A percentile compares a stretch with the other conserved stretches of the same genome.
Conservation (phyloP, 1,139 yeast genomes). For the Zygoascus meyerae region DNA sequence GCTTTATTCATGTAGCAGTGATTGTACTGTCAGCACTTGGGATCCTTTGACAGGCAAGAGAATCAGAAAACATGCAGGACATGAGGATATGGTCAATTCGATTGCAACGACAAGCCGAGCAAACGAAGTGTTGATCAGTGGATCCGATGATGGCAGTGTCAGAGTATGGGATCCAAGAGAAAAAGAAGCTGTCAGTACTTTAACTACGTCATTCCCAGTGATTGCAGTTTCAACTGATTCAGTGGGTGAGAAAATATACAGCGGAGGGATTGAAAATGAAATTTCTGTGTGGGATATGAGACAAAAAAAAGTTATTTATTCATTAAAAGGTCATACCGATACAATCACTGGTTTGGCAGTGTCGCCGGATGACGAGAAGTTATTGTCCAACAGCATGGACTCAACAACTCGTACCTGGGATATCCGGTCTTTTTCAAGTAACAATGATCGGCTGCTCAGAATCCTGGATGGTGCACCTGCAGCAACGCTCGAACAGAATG, state of each 20-base stretch:
- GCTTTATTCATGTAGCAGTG: slow-evolving; percentile 44
- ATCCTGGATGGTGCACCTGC: slow-evolving; percentile 56
- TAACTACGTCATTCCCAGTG: slow-evolving; percentile 51
- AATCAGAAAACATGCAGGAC: slow-evolving; percentile 48
- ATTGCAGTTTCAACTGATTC: slow-evolving; percentile 44
- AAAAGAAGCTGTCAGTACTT: slow-evolving; percentile 37
- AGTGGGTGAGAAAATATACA: slow-evolving; percentile 43
- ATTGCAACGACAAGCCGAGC: slow-evolving; percentile 36
- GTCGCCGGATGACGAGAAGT: slow-evolving; percentile 43
- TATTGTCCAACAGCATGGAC: slow-evolving; percentile 54
- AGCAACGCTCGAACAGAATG: slow-evolving; percentile 45
- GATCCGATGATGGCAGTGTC: slow-evolving; percentile 60
- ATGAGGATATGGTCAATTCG: slow-evolving; percentile 53
- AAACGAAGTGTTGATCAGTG: slow-evolving; percentile 42
- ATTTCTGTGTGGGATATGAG: slow-evolving; percentile 52
- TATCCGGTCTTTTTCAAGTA: slow-evolving; percentile 41
- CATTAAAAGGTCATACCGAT: slow-evolving; percentile 38
- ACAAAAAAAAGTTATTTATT: slow-evolving; percentile 40
- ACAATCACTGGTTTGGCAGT: slow-evolving; percentile 49
- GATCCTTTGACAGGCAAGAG: slow-evolving; percentile 53
- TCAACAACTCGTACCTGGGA: slow-evolving; percentile 54
- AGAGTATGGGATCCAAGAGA: slow-evolving; percentile 59
- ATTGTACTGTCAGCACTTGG: slow-evolving; percentile 47
- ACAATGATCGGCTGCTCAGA: slow-evolving; percentile 38
- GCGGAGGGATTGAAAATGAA: slow-evolving; percentile 64